A percentile compares a stretch with the other conserved stretches of the same genome.
These are phyloP conservation scores for Penicillium nordicum DNA, from an alignment of 2,329 filamentous ascomycete species.

Conservation along the genomic window DNA sequence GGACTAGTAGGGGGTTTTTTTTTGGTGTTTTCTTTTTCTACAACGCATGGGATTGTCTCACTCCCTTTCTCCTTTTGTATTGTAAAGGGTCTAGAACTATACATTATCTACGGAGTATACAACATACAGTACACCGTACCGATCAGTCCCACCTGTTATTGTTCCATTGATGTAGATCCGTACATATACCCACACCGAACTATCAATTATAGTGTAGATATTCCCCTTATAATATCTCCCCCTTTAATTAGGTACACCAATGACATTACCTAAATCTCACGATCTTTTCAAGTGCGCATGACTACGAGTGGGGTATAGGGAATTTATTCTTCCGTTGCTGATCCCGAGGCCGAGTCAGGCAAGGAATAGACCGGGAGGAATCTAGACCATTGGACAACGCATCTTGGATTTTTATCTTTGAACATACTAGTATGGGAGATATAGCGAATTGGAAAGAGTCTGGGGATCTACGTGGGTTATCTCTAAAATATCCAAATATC, in stretches of 20 bases:
- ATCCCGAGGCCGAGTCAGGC: constrained; percentile 9
- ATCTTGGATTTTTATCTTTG: not conserved
- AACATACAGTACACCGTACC: not conserved
- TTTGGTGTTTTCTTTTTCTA: not conserved
- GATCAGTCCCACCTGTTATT: not conserved
- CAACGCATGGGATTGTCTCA: not conserved
- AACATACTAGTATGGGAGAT: not conserved
- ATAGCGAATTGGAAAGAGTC: not conserved
- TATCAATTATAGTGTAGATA: not conserved
- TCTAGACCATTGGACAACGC: not conserved
- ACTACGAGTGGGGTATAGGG: constrained; percentile 7
- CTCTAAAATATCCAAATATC: not conserved
- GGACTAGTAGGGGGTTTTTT: constrained; percentile 30
- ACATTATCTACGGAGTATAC: constrained; percentile 1
- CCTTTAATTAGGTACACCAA: not conserved
- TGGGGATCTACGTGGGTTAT: not conserved
- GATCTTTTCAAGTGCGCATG: constrained; percentile 12
- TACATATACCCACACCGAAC: not conserved
- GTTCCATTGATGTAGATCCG: constrained; percentile 1
- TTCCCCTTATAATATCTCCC: not conserved
- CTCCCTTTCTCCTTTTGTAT: constrained; percentile 4
- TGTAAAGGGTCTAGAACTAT: constrained; percentile 10
- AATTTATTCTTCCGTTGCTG: constrained; percentile 10
- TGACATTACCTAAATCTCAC: constrained; percentile 2
- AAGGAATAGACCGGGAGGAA: not conserved